Percentiles rank a stretch among this genome's conserved stretches.
phyloP scores from a whole-genome alignment of 768 basidiomycete genomes.

The Boletus subparvulus region DNA sequence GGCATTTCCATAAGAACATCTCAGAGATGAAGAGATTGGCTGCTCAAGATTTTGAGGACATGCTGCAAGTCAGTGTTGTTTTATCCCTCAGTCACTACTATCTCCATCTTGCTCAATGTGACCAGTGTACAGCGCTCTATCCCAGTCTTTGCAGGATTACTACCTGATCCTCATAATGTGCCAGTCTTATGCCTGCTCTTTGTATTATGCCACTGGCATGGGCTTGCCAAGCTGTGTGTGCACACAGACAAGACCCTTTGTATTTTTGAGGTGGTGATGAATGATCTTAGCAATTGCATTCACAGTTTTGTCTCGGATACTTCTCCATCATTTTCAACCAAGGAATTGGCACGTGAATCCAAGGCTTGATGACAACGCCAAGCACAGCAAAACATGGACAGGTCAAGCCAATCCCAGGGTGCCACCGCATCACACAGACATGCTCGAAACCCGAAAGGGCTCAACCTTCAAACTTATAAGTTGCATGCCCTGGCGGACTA shows the following conservation, averaged over 20 bases:
- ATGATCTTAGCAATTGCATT: not conserved
- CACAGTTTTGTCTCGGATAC: not conserved
- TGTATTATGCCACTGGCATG: not conserved
- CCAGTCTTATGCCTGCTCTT: not conserved
- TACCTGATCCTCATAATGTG: not conserved
- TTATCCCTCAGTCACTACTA: too few relatives aligned
- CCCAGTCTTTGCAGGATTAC: not conserved
- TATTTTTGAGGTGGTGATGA: not conserved
- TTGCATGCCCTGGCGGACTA: not conserved
- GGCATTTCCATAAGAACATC: not conserved
- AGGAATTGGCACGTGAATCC: not conserved
- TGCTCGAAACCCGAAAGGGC: not conserved
- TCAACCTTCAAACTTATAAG: not conserved
- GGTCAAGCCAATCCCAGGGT: too few relatives aligned
- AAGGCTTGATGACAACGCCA: not conserved
- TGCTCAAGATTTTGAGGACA: not conserved
- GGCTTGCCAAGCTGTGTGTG: not conserved
- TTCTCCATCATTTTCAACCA: not conserved
- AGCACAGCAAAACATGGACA: not conserved
- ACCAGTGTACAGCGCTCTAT: not conserved
- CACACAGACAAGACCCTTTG: not conserved
- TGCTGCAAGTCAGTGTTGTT: not conserved
- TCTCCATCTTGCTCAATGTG: too few relatives aligned
- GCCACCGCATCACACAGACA: too few relatives aligned
- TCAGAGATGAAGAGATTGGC: not conserved